Evolutionary conservation across 2,329 filamentous ascomycete species (phyloP).

Genomic region (Ceratocystis ficicola): DNA sequence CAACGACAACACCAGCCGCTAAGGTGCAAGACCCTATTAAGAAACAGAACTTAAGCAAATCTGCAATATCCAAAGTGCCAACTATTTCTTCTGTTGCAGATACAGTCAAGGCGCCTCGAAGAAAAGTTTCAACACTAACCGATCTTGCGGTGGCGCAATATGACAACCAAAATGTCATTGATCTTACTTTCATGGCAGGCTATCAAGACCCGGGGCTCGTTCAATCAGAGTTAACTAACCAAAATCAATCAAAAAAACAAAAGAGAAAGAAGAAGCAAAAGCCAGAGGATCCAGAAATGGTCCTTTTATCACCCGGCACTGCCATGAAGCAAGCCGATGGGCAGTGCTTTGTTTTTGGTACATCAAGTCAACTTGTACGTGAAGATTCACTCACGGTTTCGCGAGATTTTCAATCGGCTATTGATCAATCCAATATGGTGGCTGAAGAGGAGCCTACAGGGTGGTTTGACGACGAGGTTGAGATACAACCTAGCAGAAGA

Average conservation of each 20-base stretch:
- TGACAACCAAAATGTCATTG: slow-evolving; percentile 16
- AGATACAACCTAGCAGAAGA: slow-evolving; percentile 19
- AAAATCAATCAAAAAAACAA: slow-evolving; percentile 25
- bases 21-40: background rate
- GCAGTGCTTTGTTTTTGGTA: slow-evolving; percentile 75
- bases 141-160: slow-evolving; percentile 21
- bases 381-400: slow-evolving; percentile 59
- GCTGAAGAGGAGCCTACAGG: slow-evolving; percentile 13
- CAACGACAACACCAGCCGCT: background rate
- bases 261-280: slow-evolving; percentile 30
- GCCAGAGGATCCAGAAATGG: slow-evolving; percentile 24
- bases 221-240: slow-evolving; percentile 4
- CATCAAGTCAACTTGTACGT: slow-evolving; percentile 66
- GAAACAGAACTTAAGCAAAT: slow-evolving; percentile 7
- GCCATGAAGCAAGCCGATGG: slow-evolving; percentile 53
- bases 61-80: background rate
- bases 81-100: background rate
- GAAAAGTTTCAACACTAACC: slow-evolving; percentile 19
- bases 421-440: slow-evolving; percentile 43
- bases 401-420: slow-evolving; percentile 48
- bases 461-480: slow-evolving; percentile 9
- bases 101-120: slow-evolving; percentile 19
- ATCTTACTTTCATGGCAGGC: slow-evolving; percentile 20
- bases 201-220: slow-evolving; percentile 19
- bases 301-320: slow-evolving; percentile 55